Evolutionary conservation across 2,329 filamentous ascomycete species (phyloP).

Genomic region (Aspergillus phoenicis): DNA sequence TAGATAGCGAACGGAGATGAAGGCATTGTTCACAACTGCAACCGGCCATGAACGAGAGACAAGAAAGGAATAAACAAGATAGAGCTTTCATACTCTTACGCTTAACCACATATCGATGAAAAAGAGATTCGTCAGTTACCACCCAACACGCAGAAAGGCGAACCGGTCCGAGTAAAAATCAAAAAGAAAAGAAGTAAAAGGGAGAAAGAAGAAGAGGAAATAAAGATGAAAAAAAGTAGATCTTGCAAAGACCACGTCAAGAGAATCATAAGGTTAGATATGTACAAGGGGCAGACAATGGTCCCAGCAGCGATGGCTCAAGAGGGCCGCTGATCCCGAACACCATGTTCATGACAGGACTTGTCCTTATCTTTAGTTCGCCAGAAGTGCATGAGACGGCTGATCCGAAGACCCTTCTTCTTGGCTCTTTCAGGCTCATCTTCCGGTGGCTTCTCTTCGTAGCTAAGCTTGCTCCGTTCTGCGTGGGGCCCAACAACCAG

Average conservation of each 20-base stretch:
- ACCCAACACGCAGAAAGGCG: slow-evolving; percentile 19
- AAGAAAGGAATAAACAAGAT: slow-evolving; percentile 23
- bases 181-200: slow-evolving; percentile 9
- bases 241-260: slow-evolving; percentile 26
- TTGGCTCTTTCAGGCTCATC: slow-evolving; percentile 44
- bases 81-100: slow-evolving; percentile 37
- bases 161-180: slow-evolving; percentile 23
- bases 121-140: slow-evolving; percentile 40
- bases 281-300: slow-evolving; percentile 19
- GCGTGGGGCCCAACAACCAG: slow-evolving; percentile 48
- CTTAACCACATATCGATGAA: slow-evolving; percentile 31
- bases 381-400: slow-evolving; percentile 54
- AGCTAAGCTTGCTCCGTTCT: slow-evolving; percentile 49
- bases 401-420: slow-evolving; percentile 50
- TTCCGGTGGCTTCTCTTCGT: slow-evolving; percentile 47
- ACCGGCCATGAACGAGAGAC: slow-evolving; percentile 39
- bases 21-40: slow-evolving; percentile 30
- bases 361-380: slow-evolving; percentile 50
- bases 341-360: slow-evolving; percentile 19
- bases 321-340: slow-evolving; percentile 27
- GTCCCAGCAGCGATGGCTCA: slow-evolving; percentile 23
- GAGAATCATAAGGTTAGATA: slow-evolving; percentile 23
- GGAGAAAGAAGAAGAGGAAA: slow-evolving; percentile 7
- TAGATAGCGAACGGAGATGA: slow-evolving; percentile 26
- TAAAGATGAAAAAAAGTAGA: slow-evolving; percentile 6